These are phyloP conservation scores for Dryas drummondii DNA, from an alignment of 306 rosid species.

Conservation along the genomic window DNA sequence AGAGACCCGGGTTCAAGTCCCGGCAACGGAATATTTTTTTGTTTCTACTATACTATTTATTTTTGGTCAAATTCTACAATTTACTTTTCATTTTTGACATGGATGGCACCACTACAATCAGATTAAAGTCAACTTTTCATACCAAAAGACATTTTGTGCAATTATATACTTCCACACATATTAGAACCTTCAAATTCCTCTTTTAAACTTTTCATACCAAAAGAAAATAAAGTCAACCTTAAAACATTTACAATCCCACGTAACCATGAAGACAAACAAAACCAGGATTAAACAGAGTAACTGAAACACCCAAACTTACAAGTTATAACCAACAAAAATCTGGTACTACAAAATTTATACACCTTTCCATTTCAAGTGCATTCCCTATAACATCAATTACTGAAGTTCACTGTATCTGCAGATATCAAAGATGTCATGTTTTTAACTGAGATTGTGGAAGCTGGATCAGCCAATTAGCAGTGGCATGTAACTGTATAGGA, in stretches of 20 bases:
- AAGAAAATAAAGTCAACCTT: background rate
- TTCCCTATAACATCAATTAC: background rate
- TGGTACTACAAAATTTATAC: background rate
- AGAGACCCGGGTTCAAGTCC: conserved; percentile 42
- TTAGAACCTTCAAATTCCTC: background rate
- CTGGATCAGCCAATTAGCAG: background rate
- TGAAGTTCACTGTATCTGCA: background rate
- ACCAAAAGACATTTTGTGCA: no score
- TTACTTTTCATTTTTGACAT: no score
- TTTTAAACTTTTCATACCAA: background rate
- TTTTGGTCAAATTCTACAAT: no score
- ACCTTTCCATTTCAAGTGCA: background rate
- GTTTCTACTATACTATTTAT: no score
- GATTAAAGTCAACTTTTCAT: background rate
- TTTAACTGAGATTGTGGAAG: background rate
- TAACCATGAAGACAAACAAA: background rate
- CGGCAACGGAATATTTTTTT: conserved; percentile 13
- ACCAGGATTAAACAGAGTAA: background rate
- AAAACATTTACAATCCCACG: background rate
- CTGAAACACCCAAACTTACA: conserved; percentile 1
- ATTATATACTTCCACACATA: background rate
- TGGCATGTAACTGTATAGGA: background rate
- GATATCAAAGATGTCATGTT: background rate
- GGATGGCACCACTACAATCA: no score
- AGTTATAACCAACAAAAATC: background rate